Evolutionary conservation across 805 yeast genomes (phyloP).

Genomic region (Yamadazyma takamatsuzukensis): DNA sequence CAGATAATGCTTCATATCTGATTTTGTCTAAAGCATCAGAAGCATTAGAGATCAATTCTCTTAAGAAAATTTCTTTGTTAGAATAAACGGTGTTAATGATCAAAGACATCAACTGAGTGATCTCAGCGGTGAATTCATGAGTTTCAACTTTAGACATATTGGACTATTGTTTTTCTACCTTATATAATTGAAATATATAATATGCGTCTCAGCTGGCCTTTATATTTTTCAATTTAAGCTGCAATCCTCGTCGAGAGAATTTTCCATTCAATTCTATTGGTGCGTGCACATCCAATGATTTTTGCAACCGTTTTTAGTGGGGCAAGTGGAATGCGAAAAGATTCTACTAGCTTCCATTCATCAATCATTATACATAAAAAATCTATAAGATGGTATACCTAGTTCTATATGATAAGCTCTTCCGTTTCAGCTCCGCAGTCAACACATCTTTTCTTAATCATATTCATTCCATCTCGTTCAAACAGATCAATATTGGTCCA

Average conservation of each 20-base stretch:
- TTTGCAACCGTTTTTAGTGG: not conserved
- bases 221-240: slow-evolving; percentile 6
- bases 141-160: slow-evolving; percentile 73
- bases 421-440: slow-evolving; percentile 84
- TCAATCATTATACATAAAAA: no score
- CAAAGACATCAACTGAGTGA: slow-evolving; percentile 99
- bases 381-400: not conserved
- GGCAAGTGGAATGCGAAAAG: not conserved
- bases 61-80: slow-evolving; percentile 97
- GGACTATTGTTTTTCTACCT: no score
- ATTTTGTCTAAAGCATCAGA: slow-evolving; percentile 99
- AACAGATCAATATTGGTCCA: slow-evolving; percentile 50
- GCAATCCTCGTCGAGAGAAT: slow-evolving; percentile 13
- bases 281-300: slow-evolving; percentile 1
- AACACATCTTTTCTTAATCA: slow-evolving; percentile 58
- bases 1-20: slow-evolving; percentile 93
- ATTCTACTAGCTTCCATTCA: no score
- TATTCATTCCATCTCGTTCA: slow-evolving; percentile 20
- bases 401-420: slow-evolving; percentile 48
- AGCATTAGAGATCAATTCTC: slow-evolving; percentile 98
- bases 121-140: slow-evolving; percentile 99
- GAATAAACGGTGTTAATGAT: slow-evolving; percentile 99
- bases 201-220: no score
- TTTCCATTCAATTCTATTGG: slow-evolving; percentile 15
- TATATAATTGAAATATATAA: no score